Evolutionary conservation across 2,329 filamentous ascomycete species (phyloP).

Genomic region (Zopfia rhizophila): DNA sequence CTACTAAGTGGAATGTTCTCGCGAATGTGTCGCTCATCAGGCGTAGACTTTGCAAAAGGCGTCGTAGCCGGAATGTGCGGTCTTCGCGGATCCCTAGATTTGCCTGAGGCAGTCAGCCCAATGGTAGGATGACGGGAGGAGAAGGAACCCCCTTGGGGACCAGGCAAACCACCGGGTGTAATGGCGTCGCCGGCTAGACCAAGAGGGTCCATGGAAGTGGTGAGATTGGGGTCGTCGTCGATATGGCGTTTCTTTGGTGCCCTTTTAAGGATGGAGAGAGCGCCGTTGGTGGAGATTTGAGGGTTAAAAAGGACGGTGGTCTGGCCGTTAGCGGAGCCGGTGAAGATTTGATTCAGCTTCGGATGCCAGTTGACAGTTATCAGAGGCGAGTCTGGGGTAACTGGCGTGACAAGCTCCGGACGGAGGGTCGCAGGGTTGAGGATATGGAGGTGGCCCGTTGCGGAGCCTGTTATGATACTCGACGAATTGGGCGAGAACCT

Average conservation of each 20-base stretch:
- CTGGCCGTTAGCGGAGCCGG: slow-evolving; percentile 90
- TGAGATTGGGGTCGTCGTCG: slow-evolving; percentile 89
- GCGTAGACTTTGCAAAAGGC: slow-evolving; percentile 89
- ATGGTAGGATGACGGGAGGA: slow-evolving; percentile 73
- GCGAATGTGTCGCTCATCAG: slow-evolving; percentile 88
- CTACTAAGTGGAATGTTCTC: slow-evolving; percentile 88
- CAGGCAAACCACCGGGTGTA: slow-evolving; percentile 65
- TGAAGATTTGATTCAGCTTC: slow-evolving; percentile 95
- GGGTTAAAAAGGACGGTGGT: slow-evolving; percentile 93
- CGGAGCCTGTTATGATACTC: slow-evolving; percentile 89
- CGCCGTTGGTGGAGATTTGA: slow-evolving; percentile 80
- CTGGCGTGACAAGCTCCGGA: slow-evolving; percentile 83
- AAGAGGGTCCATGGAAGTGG: slow-evolving; percentile 75
- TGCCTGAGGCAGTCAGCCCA: slow-evolving; percentile 81
- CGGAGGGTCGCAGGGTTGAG: slow-evolving; percentile 91
- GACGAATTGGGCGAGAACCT: slow-evolving; percentile 86
- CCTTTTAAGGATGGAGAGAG: slow-evolving; percentile 88
- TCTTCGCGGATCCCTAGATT: slow-evolving; percentile 79
- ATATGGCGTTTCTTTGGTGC: slow-evolving; percentile 95
- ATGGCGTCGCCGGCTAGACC: slow-evolving; percentile 87
- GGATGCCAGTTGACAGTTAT: slow-evolving; percentile 91
- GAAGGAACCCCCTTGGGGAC: slow-evolving; percentile 56
- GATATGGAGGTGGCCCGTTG: slow-evolving; percentile 87
- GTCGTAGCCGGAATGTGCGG: slow-evolving; percentile 88
- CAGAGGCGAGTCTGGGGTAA: slow-evolving; percentile 85